phyloP scores from a whole-genome alignment of 208 protist species.

The Herpetomonas tarakana region DNA sequence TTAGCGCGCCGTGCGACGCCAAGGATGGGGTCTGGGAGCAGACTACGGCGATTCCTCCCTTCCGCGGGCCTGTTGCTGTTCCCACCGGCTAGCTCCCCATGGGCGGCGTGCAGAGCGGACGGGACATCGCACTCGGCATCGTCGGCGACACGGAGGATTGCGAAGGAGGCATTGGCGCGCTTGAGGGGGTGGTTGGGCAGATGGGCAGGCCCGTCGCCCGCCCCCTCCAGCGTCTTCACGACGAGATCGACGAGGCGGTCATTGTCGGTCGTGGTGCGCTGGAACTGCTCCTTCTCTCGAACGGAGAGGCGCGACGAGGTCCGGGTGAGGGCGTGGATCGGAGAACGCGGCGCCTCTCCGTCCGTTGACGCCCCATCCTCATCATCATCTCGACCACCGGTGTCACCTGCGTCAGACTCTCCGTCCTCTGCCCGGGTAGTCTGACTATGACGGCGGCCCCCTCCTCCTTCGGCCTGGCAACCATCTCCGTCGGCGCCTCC shows the following conservation, averaged over 20 bases:
- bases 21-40: too few relatives aligned
- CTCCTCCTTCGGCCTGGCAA: background rate
- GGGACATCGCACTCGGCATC: too few relatives aligned
- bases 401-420: background rate
- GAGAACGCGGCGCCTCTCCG: background rate
- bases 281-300: constrained; percentile 1
- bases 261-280: background rate
- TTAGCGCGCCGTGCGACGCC: too few relatives aligned
- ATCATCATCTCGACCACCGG: background rate
- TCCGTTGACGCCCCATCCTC: background rate
- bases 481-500: background rate
- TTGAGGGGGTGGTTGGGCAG: background rate
- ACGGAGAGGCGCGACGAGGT: background rate
- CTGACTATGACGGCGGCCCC: background rate
- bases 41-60: too few relatives aligned
- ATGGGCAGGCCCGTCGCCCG: background rate
- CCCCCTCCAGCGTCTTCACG: background rate
- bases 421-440: background rate
- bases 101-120: too few relatives aligned
- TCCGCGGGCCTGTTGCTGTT: too few relatives aligned
- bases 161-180: background rate
- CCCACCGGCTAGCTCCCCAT: too few relatives aligned
- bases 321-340: background rate
- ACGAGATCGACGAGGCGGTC: constrained; percentile 5
- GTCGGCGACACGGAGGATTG: background rate